Evolutionary conservation across 2,329 filamentous ascomycete species (phyloP).

Genomic region (Clathrospora elynae): DNA sequence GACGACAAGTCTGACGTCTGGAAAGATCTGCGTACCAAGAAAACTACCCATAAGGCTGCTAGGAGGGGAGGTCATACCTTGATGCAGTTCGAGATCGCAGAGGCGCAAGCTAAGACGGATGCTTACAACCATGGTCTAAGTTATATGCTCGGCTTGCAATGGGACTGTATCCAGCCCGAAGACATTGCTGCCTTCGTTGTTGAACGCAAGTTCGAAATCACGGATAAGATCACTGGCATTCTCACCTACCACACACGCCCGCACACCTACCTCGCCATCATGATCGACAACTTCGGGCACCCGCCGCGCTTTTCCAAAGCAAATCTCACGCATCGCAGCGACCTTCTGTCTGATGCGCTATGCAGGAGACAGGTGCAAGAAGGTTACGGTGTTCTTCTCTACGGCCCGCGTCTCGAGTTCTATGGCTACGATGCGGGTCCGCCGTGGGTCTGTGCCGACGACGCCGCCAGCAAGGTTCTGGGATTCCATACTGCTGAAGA

Average conservation of each 20-base stretch:
- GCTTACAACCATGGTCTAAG: background rate
- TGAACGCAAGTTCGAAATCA: background rate
- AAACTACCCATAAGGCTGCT: conserved; percentile 8
- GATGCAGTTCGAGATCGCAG: conserved; percentile 3
- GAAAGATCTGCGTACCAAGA: background rate
- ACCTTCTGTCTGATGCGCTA: conserved; percentile 28
- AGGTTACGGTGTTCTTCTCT: conserved; percentile 31
- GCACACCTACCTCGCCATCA: conserved; percentile 30
- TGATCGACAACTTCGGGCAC: conserved; percentile 29
- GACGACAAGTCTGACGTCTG: conserved; percentile 11
- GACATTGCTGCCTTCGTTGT: conserved; percentile 32
- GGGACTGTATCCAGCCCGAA: conserved; percentile 23
- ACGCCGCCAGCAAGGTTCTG: background rate
- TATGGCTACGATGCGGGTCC: conserved; percentile 26
- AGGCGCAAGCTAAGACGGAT: background rate
- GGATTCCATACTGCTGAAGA: too few relatives aligned
- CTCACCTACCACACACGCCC: conserved; percentile 3
- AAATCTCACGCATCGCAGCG: conserved; percentile 23
- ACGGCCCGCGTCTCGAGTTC: conserved; percentile 32
- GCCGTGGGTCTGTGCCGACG: background rate
- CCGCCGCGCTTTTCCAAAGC: conserved; percentile 11
- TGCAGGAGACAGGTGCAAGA: conserved; percentile 20
- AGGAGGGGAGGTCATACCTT: conserved; percentile 1
- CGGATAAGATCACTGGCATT: background rate
- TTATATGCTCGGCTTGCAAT: conserved; percentile 1